Base-by-base conservation (phyloP, 2,329 filamentous ascomycete genomes). In the Penicillium sp. region DNA sequence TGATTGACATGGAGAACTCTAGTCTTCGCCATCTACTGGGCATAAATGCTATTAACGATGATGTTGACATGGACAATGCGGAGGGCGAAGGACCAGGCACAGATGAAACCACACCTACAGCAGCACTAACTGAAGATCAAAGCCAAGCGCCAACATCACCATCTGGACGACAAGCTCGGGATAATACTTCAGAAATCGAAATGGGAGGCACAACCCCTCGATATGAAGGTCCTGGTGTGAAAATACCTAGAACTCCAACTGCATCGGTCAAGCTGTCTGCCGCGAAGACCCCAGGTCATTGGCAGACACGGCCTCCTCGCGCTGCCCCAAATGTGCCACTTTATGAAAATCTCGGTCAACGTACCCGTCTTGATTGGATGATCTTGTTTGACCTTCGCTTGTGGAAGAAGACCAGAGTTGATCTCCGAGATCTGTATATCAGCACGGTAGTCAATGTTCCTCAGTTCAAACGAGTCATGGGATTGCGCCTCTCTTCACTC, bases 391-490 rank as follows among this genome's bases (percentile, higher is more conserved):
- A 99, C 70, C 76, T 99, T 52, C 82, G 94, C 43, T 85, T 99
- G 81, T 99, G 94, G 94, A 99, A 99, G 75, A 94, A 91, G 70
- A 84, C 95, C 30, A 86, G 94, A 56, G 91, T 93, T 50, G 90
- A 96, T 68, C 81, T 99, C 56, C 87, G 94, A 30, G 89, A 96
- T 61, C 83, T 99, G 1, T 97, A 97, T 73, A 96, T 99, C 65
- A 94, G 90, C 49, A 99, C 94, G 0, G 91, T 99, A 5, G 92
- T 99, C 48, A 91, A 90, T 5, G 91, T 99, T 55, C 93, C 94
- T 4, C 85, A 96, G 68, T 99, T 99, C 81, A 99, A 99, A 76
- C 87, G 93, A 20, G 85, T 99, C 9, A 80, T 99, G 55, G 92
- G 93, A 1, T 79, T 99, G 45, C 85, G 94, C n/a, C 95, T 99